phyloP scores from a whole-genome alignment of 495 filamentous ascomycete species.

The Penicillium dipodomyicola region DNA sequence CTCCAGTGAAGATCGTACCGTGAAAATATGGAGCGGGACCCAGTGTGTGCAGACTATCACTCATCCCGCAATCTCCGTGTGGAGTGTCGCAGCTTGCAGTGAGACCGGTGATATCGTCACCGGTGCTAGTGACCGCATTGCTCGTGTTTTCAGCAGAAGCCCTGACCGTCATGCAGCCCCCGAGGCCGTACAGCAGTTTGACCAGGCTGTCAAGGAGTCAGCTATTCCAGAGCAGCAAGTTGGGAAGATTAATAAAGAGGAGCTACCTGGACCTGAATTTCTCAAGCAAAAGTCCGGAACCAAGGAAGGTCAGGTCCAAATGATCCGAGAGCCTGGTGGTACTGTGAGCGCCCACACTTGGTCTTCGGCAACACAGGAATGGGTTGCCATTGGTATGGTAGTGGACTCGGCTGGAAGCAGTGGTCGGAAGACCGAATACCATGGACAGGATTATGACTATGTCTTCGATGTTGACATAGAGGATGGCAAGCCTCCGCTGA shows the following conservation, averaged over 20 bases:
- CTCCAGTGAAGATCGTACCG: slow-evolving; percentile 88
- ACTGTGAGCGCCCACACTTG: slow-evolving; percentile 79
- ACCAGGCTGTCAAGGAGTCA: slow-evolving; percentile 74
- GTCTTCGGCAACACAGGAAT: slow-evolving; percentile 64
- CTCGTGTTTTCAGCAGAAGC: slow-evolving; percentile 79
- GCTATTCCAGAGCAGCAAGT: slow-evolving; percentile 83
- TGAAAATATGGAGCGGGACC: slow-evolving; percentile 77
- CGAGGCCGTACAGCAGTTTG: slow-evolving; percentile 63
- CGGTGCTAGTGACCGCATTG: slow-evolving; percentile 85
- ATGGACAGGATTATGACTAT: slow-evolving; percentile 91
- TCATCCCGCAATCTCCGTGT: slow-evolving; percentile 95
- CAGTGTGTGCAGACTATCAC: slow-evolving; percentile 94
- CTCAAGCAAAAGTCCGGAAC: slow-evolving; percentile 74
- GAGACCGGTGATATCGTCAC: slow-evolving; percentile 88
- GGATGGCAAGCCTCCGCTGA: slow-evolving; percentile 89
- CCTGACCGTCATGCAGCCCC: slow-evolving; percentile 65
- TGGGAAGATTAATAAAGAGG: slow-evolving; percentile 81
- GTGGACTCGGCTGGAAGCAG: slow-evolving; percentile 85
- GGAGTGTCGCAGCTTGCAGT: slow-evolving; percentile 77
- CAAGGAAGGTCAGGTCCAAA: slow-evolving; percentile 91
- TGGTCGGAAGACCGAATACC: slow-evolving; percentile 67
- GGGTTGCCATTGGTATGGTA: slow-evolving; percentile 88
- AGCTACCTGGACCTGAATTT: slow-evolving; percentile 83
- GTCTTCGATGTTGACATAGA: slow-evolving; percentile 98
- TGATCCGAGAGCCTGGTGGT: slow-evolving; percentile 78